Conservation (phyloP, 768 basidiomycete species). For the Saitozyma podzolica region DNA sequence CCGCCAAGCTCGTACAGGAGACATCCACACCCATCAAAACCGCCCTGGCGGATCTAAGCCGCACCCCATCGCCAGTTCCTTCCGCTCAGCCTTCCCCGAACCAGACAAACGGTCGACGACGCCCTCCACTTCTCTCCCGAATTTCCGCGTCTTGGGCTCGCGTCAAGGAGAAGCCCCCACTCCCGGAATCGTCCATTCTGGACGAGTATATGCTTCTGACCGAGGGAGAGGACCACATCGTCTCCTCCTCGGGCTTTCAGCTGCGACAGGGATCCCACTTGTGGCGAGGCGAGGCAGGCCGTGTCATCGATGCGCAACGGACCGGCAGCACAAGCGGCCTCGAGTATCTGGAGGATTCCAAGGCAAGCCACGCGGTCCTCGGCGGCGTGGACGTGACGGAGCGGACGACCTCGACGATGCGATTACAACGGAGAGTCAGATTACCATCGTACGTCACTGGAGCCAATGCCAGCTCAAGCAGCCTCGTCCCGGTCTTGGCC, state of each 20-base stretch:
- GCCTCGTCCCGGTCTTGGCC: constrained; percentile 6
- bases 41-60: constrained; percentile 4
- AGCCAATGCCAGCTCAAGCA: neutral
- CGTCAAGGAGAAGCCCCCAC: constrained; percentile 12
- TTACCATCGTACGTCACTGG: constrained; percentile 10
- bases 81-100: neutral
- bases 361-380: neutral
- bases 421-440: constrained; percentile 3
- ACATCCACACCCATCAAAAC: constrained; percentile 8
- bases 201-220: constrained; percentile 10
- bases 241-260: neutral
- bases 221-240: constrained; percentile 12
- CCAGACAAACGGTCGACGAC: neutral
- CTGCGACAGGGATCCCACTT: neutral
- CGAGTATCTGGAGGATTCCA: constrained; percentile 6
- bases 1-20: constrained; percentile 11
- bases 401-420: neutral
- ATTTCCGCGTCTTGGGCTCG: constrained; percentile 5
- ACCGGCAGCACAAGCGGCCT: neutral
- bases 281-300: constrained; percentile 9
- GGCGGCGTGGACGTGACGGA: neutral
- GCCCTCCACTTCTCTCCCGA: neutral
- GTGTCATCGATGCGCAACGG: neutral
- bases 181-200: constrained; percentile 10
- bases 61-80: neutral